Evolutionary conservation across 257 asterid species (phyloP).

Genomic region (Fraxinus americana): DNA sequence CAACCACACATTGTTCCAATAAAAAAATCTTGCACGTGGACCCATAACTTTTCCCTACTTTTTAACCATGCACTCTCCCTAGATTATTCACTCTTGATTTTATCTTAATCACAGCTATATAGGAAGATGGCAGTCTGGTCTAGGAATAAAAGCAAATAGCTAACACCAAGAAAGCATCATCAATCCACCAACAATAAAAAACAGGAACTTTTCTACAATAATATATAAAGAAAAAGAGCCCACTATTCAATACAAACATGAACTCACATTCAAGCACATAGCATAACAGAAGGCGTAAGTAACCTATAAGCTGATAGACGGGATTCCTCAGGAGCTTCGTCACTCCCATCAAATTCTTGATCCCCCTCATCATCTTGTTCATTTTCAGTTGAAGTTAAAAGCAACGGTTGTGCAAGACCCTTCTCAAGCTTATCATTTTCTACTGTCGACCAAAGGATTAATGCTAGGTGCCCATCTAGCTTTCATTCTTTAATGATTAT

Average conservation of each 20-base stretch:
- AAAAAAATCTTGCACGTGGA: too few relatives aligned
- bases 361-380: constrained; percentile 65
- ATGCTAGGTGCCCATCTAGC: too few relatives aligned
- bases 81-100: not conserved
- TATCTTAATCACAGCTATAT: not conserved
- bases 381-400: constrained; percentile 47
- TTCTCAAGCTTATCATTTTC: constrained; percentile 70
- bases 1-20: too few relatives aligned
- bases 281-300: constrained; percentile 97
- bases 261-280: constrained; percentile 27
- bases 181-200: too few relatives aligned
- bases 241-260: not conserved
- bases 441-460: too few relatives aligned
- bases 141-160: not conserved
- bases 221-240: too few relatives aligned
- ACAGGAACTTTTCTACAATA: too few relatives aligned
- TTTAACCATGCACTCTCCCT: not conserved
- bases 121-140: not conserved
- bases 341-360: constrained; percentile 79
- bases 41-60: too few relatives aligned
- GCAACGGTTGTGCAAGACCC: constrained; percentile 78
- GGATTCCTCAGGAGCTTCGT: constrained; percentile 79
- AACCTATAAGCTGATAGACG: constrained; percentile 75
- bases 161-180: too few relatives aligned
- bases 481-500: too few relatives aligned